These are phyloP conservation scores for Pichia californica DNA, from an alignment of 805 yeast genomes.

Conservation along the genomic window DNA sequence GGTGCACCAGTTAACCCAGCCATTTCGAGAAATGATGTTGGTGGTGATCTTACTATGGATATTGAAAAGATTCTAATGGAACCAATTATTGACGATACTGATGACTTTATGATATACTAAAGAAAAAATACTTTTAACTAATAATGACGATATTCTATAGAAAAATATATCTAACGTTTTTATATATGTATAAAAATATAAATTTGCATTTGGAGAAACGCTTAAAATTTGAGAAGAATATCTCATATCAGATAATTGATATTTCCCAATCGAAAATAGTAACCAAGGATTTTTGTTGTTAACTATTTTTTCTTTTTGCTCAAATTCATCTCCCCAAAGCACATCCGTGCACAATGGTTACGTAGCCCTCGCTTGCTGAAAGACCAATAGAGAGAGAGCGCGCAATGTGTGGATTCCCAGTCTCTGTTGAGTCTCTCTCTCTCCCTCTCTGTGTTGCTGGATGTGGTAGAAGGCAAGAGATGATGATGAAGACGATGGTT, in stretches of 20 bases:
- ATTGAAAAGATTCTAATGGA: neutral
- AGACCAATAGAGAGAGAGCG: conserved; percentile 1
- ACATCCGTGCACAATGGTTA: conserved; percentile 5
- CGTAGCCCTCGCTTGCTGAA: conserved; percentile 1
- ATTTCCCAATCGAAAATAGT: too few species aligned
- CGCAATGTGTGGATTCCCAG: too few species aligned
- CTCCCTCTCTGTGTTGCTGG: neutral
- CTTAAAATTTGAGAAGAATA: too few species aligned
- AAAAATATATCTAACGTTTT: too few species aligned
- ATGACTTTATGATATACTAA: conserved; percentile 9
- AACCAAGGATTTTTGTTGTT: too few species aligned
- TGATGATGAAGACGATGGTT: neutral
- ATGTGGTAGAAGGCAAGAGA: neutral
- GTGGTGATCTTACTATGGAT: neutral
- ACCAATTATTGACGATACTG: conserved; percentile 2
- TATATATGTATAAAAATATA: too few species aligned
- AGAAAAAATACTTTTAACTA: neutral
- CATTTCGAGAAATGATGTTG: neutral
- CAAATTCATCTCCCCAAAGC: neutral
- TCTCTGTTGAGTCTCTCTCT: too few species aligned
- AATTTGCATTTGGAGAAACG: too few species aligned
- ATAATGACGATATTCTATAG: too few species aligned
- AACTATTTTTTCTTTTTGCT: too few species aligned
- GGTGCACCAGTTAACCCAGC: too few species aligned
- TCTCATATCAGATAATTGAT: too few species aligned